Conservation (phyloP, 176 grass and related monocot species). For the Coix lacrymajobi region DNA sequence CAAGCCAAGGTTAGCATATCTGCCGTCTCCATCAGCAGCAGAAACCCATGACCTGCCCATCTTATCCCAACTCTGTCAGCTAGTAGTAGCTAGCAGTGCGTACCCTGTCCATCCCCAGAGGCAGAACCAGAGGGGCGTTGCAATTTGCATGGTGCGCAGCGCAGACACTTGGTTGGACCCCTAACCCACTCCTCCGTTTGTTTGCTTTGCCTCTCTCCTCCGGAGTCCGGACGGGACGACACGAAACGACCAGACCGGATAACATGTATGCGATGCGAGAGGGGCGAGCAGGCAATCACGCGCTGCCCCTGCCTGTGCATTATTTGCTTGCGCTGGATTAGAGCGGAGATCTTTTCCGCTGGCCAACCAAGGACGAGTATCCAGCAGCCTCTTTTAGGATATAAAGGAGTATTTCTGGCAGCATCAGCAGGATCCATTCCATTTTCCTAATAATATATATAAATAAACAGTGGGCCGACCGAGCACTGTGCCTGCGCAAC, state of each 20-base stretch:
- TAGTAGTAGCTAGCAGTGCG: not conserved
- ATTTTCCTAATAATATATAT: no score
- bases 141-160: constrained; percentile 26
- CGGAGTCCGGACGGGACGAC: not conserved
- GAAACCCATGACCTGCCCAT: constrained; percentile 28
- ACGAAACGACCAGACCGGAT: not conserved
- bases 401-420: not conserved
- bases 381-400: not conserved
- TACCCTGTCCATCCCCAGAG: not conserved
- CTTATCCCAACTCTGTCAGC: constrained; percentile 12
- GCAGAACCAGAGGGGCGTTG: not conserved
- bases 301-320: not conserved
- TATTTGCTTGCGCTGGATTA: not conserved
- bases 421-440: not conserved
- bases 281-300: not conserved
- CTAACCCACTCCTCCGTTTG: constrained; percentile 33
- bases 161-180: constrained; percentile 46
- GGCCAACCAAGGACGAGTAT: not conserved
- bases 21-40: constrained; percentile 16
- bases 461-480: no score
- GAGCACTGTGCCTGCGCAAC: no score
- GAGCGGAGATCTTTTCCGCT: not conserved
- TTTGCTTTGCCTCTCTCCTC: not conserved
- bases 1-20: constrained; percentile 8
- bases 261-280: not conserved